Base-by-base conservation (phyloP, 257 asterid genomes). In the Thymus mandschuricus region DNA sequence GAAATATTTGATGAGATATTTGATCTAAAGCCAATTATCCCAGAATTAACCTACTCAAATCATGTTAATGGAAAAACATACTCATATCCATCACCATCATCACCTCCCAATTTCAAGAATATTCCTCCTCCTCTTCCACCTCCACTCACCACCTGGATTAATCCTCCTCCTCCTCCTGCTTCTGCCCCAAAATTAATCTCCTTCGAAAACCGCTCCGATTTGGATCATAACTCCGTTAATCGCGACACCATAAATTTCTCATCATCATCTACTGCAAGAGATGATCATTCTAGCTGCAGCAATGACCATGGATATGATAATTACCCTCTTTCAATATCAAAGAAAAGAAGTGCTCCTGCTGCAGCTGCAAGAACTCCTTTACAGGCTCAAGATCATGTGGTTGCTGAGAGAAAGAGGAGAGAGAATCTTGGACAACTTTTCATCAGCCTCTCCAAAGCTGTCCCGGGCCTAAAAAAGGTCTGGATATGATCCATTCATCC, bases 401-500 rank as follows among this genome's bases (percentile, higher is more conserved):
- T 78, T 46, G 83, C 90, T 1, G 92, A 88, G 78, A 86, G 96
- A 72, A 88, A 77, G 63, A 87, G 90, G 10, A 79, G 92, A 1
- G 82, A 83, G 78, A 86, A 76, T 65, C 30, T 88, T 38, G 77
- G 76, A 45, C 84, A 83, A 38, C 89, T 86, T 58, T 88, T 88
- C 86, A 75, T 88, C 50, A 61, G 73, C 60, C 85, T 86, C 31
- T 85, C 96, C 1, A 88, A 86, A 74, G 59, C 80, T 6, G 82
- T 86, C 8, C 96, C 96, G 0, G 87, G 96, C 21, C 90, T 88
- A 52, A 88, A 81, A 66, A 86, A 86, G 96, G 96, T 89, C 76
- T 0, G 40, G 21, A 21, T 21, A 21, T 21, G 21, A 21, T 21
- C 21, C 21, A 21, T 21, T 21, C 21, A 21, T 21, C 21, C 21